Evolutionary conservation across 768 basidiomycete genomes (phyloP), one percentile per base, ranked within the genome.

Genomic region (Lactarius tabidus): DNA sequence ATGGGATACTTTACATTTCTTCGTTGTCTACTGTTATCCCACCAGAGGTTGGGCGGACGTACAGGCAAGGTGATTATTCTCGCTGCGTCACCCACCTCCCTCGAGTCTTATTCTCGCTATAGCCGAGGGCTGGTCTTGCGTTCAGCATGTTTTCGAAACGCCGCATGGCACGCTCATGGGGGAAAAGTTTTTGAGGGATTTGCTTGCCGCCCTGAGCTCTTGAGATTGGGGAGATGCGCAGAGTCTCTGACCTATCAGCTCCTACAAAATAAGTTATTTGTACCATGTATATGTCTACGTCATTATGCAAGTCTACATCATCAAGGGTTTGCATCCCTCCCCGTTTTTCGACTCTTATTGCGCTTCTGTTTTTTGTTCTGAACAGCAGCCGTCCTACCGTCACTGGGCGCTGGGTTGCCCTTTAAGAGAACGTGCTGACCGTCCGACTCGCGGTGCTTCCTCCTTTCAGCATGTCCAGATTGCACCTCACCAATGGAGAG

Each of bases 381-480:
- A 23, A 54, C 52, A 38, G 3, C 29, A 15, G 38, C 59, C 18
- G 23, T 15, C 33, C 33, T 51, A 56, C 8, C 54, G 3, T 23
- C 43, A 60, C 10, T 23, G 29, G 33, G 7, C 3, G 31, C 18
- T 14, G 26, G 57, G n/a, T 10, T 36, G 58, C 45, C 60, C 23
- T 53, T 48, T 14, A 51, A 41, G 14, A 41, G 36, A 12, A 7
- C 45, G 14, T 65, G 28, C 10, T 15, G n/a, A 26, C 20, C 33
- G 62, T 75, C 74, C 18, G 67, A 73, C 62, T 72, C 77, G 62
- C 69, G 71, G 69, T 73, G 73, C 20, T 73, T 73, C 68, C 74
- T 79, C 67, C 75, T 77, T 41, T 74, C 71, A 39, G 70, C 65
- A 45, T n/a, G 23, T 28, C 48, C 62, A 45, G 43, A 54, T 14